Evolutionary conservation across 2,329 filamentous ascomycete genomes (phyloP), one percentile per base, ranked within the genome.

Genomic region (Hortaea sp.): DNA sequence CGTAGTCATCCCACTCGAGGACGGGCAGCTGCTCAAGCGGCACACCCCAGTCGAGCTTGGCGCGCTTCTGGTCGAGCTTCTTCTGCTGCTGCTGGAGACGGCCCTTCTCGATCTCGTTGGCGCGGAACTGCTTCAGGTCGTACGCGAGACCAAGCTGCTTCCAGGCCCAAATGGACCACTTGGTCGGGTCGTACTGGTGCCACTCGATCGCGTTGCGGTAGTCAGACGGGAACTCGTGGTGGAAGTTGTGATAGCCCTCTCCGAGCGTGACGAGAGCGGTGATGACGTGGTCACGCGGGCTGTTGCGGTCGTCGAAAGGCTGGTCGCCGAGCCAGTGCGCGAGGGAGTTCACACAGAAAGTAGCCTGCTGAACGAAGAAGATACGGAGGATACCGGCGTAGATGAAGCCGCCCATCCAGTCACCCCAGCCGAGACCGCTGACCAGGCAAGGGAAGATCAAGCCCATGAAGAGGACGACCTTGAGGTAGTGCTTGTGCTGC

Each of bases 241-340:
- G 87, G 77, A 94, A 94, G 77, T 94, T 94, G 77, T 94, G 87
- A 73, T 94, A 94, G 29, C 87, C 87, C 70, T 89, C 87, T 42
- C 87, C 87, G 20, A 94, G 82, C 39, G 87, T 94, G 57, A 88
- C 82, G 12, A 94, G 71, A 39, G 87, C 87, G 37, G 87, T 94
- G 68, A 94, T 79, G 63, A 90, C 77, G 69, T 94, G 86, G 61
- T 94, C 87, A 65, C 88, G 83, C 53, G 87, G 88, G 50, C 84
- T 88, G 79, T 94, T 90, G 69, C 86, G 84, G 76, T 94, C 88
- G 59, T 94, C 87, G 65, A 94, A 94, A 50, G 88, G 88, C 72
- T 94, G 87, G 59, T 94, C 88, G 52, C 88, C 87, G 61, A 94
- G 82, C 84, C 85, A 94, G 72, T 94, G 87, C 55, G 87, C 87